A percentile compares a stretch with the other conserved stretches of the same genome.
Evolutionary conservation across 768 basidiomycete genomes (phyloP).

Genomic region (Rhizopogon salebrosus): DNA sequence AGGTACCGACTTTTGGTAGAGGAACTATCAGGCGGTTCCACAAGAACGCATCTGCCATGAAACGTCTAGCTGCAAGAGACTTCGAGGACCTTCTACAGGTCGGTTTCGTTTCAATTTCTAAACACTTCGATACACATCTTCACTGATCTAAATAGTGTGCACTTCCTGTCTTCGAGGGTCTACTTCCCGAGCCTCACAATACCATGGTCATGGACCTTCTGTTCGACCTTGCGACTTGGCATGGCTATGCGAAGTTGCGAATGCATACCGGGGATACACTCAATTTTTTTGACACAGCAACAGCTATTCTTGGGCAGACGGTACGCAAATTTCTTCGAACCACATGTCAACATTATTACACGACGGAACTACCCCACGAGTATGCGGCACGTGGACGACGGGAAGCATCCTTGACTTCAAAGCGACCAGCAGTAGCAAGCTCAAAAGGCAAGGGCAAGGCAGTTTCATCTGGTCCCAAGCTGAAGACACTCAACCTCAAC

Average conservation of each 20-base stretch:
- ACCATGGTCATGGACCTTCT: too few species aligned
- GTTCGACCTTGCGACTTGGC: too few species aligned
- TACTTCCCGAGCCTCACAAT: conserved; percentile 16
- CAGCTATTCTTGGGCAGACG: too few species aligned
- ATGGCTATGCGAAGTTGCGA: too few species aligned
- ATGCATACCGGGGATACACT: too few species aligned
- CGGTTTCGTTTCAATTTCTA: too few species aligned
- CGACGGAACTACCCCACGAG: conserved; percentile 15
- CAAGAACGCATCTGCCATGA: conserved; percentile 11
- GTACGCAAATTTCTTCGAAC: too few species aligned
- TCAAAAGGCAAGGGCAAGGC: background rate
- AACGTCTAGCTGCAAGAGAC: conserved; percentile 30
- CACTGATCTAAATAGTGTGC: conserved; percentile 23
- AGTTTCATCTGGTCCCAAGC: conserved; percentile 2
- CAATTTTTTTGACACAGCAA: too few species aligned
- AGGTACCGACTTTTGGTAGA: too few species aligned
- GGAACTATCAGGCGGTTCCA: too few species aligned
- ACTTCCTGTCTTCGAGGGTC: conserved; percentile 26
- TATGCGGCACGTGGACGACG: conserved; percentile 10
- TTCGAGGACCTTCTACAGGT: conserved; percentile 34
- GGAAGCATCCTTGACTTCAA: background rate
- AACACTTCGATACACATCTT: too few species aligned
- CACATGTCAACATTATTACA: conserved; percentile 16
- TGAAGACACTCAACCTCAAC: conserved; percentile 3
- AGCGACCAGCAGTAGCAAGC: background rate